Evolutionary conservation across 1,284 basidiomycete species (phyloP), one percentile per base, ranked within the genome.

Genomic region (Apiotrichum akiyoshidainum): DNA sequence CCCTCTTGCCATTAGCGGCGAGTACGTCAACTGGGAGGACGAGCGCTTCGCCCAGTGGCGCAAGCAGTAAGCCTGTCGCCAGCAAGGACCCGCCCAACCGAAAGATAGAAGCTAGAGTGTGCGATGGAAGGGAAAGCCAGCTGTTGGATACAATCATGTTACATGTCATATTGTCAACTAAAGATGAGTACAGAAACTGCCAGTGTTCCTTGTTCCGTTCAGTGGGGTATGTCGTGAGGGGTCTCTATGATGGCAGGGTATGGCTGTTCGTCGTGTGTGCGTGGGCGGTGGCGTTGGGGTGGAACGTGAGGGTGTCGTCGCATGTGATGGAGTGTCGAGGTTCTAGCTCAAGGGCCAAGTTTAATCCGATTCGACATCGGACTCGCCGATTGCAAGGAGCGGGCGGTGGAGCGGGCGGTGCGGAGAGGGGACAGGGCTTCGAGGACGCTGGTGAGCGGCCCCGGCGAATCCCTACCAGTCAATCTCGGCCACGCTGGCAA

Each of bases 21-120:
- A 76, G 46, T 83, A 81, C 54, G 61, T 82, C 48, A 76, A 77
- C 54, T 83, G 81, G 81, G 76, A 70, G 26, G 75, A 77, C 39
- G 74, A 74, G 48, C 59, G 72, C 6, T 63, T 76, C 22, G 39
- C 51, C 14, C 37, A 49, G 52, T 65, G 58, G 60, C 46, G 58
- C 11, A 59, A 59, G 55, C 33, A 39, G 31, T 57, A 40, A 35
- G 34, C 19, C 4, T 7, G 26, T 7, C 26, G 26, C 3, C 26
- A 31, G 26, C 26, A 3, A 31, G 26, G 3, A 31, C 26, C 7
- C 7, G 26, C 26, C 4, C 26, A 31, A 31, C 26, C 26, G 26
- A 31, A 31, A 31, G 16, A 34, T 47, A 22, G 46, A 42, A n/a
- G 41, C 41, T 42, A 10, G 9, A 16, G 14, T 37, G 13, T 35